Evolutionary conservation across 192 early-diverging fungal genomes (phyloP), one percentile per base, ranked within the genome.

Genomic region (Powellomyces hirtus): DNA sequence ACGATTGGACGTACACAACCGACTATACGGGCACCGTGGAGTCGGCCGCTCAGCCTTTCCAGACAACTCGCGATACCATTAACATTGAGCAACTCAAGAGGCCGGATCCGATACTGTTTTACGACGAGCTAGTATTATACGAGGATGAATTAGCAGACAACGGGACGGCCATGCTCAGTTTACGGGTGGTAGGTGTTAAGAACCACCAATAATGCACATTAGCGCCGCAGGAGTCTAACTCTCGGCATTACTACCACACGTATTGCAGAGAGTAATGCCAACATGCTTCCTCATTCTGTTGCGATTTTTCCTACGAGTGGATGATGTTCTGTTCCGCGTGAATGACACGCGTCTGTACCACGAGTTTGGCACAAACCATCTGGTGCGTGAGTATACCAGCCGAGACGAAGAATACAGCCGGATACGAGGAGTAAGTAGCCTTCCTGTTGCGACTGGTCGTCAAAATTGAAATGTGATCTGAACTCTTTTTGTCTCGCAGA

Each of bases 121-220:
- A 92, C 70, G 95, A 96, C 74, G 94, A 99, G 64, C 86, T 94
- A 52, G 86, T 94, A 0, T 78, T 99, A 46, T 99, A 87, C 70
- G 97, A 99, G 71, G 97, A 99, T 70, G 97, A 99, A 74, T 77
- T 99, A 55, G 93, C 89, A 24, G 97, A 99, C 66, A 97, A 97
- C 71, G 97, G 97, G 27, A 86, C 88, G 0, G 90, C 93, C 14
- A 80, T 92, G 55, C 74, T 95, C 31, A 85, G 81, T 1, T 89
- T 88, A 38, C 89, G 90, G 68, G 77, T 96, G 60, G 92, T 93
- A 78, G 66, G 81, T 76, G 13, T 30, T n/a, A n/a, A n/a, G n/a
- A n/a, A n/a, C n/a, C n/a, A n/a, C n/a, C n/a, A n/a, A n/a, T n/a
- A n/a, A n/a, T n/a, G n/a, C n/a, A n/a, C n/a, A n/a, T n/a, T n/a